Base-by-base conservation (phyloP, 2,329 filamentous ascomycete genomes). In the Orbilia ellipsospora region DNA sequence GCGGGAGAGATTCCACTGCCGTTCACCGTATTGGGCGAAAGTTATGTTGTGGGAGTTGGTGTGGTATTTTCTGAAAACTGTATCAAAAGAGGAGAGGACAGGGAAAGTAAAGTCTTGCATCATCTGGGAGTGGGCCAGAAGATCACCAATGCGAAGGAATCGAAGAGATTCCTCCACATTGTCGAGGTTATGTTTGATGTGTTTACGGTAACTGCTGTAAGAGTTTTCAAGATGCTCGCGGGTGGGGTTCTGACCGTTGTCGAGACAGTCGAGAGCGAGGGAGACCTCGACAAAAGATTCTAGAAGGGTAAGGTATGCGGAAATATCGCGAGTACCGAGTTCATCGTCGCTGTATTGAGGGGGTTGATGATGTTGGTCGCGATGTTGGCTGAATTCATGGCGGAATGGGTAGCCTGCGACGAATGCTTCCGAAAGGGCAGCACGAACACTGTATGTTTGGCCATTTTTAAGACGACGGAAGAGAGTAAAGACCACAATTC, bases 281-380 rank as follows among this genome's bases (percentile, higher is more conserved):
- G 70, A 74, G 28, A 74, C 70, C 23, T 68, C 70, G 5, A 74
- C 63, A n/a, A 74, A 68, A n/a, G 70, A 68, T 50, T 74, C 70
- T 5, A 74, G 63, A 2, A 74, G 57, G 7, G 31, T 68, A 15
- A 74, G 63, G 31, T 61, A 74, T n/a, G 70, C 70, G 28, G 70
- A 68, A n/a, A 74, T 74, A 48, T 74, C 70, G n/a, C 70, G 70
- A 31, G 45, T 20, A 18, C 70, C 70, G 13, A 74, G 57, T 3
- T 74, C 70, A 40, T 74, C 70, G 12, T 68, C 63, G 40, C 20
- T 59, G 48, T 63, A 68, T 44, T 68, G 63, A 13, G 50, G 52
- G 4, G 31, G 13, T 18, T 52, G 42, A 13, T 56, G 69, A n/a
- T 55, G 54, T n/a, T 56, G 56, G 16, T 74, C 70, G 42, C 70